A percentile compares a stretch with the other conserved stretches of the same genome.
Conservation (phyloP, 805 yeast species). For the Ogataea pignaliae region DNA sequence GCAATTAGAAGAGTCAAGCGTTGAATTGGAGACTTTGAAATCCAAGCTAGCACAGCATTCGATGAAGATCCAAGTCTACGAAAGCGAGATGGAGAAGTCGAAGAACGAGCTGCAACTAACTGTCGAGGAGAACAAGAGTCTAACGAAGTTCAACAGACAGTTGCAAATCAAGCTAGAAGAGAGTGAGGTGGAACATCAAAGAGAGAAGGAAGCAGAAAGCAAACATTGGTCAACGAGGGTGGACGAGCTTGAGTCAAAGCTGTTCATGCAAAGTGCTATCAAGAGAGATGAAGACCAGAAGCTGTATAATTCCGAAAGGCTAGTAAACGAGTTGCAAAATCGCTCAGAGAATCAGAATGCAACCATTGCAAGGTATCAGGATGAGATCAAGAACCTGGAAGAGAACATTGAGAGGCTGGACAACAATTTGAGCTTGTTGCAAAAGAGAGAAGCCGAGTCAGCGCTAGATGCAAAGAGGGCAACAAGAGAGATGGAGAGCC, state of each 20-base stretch:
- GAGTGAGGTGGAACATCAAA: slow-evolving; percentile 45
- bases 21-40: slow-evolving; percentile 29
- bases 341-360: slow-evolving; percentile 47
- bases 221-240: slow-evolving; percentile 58
- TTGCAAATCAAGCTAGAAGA: slow-evolving; percentile 41
- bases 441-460: slow-evolving; percentile 41
- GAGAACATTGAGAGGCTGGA: slow-evolving; percentile 44
- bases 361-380: slow-evolving; percentile 48
- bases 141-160: slow-evolving; percentile 51
- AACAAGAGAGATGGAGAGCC: slow-evolving; percentile 52
- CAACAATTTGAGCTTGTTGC: slow-evolving; percentile 39
- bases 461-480: slow-evolving; percentile 40
- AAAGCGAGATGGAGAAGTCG: slow-evolving; percentile 29
- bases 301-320: slow-evolving; percentile 45
- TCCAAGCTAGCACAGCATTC: slow-evolving; percentile 24
- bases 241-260: slow-evolving; percentile 44
- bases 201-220: slow-evolving; percentile 46
- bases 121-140: slow-evolving; percentile 62
- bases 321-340: slow-evolving; percentile 48
- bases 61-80: slow-evolving; percentile 20
- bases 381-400: slow-evolving; percentile 55
- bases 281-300: slow-evolving; percentile 51
- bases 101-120: slow-evolving; percentile 53
- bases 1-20: slow-evolving; percentile 32
- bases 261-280: slow-evolving; percentile 42